Evolutionary conservation across 257 asterid species (phyloP), one percentile per base, ranked within the genome.

Genomic region (Primulina huaijiensis): DNA sequence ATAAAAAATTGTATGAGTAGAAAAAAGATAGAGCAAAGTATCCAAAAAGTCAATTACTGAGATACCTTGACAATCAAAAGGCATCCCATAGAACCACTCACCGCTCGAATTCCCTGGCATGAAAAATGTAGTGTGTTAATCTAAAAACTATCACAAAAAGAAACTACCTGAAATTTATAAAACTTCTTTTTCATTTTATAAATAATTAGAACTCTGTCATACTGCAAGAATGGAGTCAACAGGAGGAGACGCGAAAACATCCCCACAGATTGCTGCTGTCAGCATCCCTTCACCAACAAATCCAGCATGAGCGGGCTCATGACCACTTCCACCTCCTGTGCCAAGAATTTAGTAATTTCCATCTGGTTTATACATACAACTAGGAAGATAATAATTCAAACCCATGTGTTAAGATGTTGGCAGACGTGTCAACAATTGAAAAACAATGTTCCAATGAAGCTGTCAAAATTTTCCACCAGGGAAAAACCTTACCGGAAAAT

Each of bases 201-300:
- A 19, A 12, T 65, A 56, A 56, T 68, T 60, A 72, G 73, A 73
- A 82, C 57, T 69, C 19, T 72, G 57, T 75, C 93, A 73, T 93
- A 93, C 97, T 74, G 99, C 92, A 71, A 93, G 90, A 80, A 93
- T 93, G 62, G 99, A 81, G 73, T 86, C 95, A 69, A 89, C 95
- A 2, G 92, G 89, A 53, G 99, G 99, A 67, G 97, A 93, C 30
- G 99, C 88, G 80, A 93, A 93, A 79, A 93, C 89, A 80, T 93
- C 97, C 75, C 99, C 99, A 73, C 99, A 93, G 69, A 93, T 84
- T 66, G 99, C 97, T 65, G 99, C 97, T 43, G 99, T 93, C 81
- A 93, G 87, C 99, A 93, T 93, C 72, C 99, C 99, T 81, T 93
- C 96, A 81, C 99, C 99, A 67, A 93, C 97, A 86, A 83, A 93